Evolutionary conservation across 441 rosid genomes (phyloP), one percentile per base, ranked within the genome.

Genomic region (Mallotus japonicus): DNA sequence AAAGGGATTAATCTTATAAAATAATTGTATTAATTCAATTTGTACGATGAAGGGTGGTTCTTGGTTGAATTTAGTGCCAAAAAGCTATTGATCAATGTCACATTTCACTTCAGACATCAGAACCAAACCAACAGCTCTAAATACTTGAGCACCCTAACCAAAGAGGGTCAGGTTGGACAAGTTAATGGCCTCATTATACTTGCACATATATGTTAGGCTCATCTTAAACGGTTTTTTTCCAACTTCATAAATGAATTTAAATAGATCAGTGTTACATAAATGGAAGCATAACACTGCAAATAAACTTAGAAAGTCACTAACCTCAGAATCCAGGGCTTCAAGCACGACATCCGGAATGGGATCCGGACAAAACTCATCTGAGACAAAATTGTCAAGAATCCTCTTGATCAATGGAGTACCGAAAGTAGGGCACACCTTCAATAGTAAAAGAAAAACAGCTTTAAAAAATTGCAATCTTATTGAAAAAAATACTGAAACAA

Each of bases 331-430:
- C 68, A 95, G 83, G 76, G 97, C 92, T 84, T 91, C 91, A 75
- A 91, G 84, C 66, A 93, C 94, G 69, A 60, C 88, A 66, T 78
- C 76, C 47, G 99, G 99, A 76, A 95, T 86, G 28, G 90, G 92
- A 67, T 95, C 97, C 24, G 98, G 97, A 77, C 91, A 93, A 78
- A 96, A 96, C 86, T 96, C 98, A 73, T 96, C 99, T 0, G 91
- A 87, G 66, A 79, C 85, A 74, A 92, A 96, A 79, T 78, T 85
- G 70, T 88, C 82, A 54, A 93, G 87, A 63, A 93, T 85, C 81
- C 87, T 89, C 82, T 83, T 89, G 83, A 96, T 91, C 89, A 96
- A 77, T 12, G 90, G 82, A 34, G 92, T 77, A 76, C 90, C 87
- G 78, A 96, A 92, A 75, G 84, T 81, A 14, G 98, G 98, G 80